phyloP scores from a whole-genome alignment of 129 eudicot genomes.

The Saposhnikovia divaricata region DNA sequence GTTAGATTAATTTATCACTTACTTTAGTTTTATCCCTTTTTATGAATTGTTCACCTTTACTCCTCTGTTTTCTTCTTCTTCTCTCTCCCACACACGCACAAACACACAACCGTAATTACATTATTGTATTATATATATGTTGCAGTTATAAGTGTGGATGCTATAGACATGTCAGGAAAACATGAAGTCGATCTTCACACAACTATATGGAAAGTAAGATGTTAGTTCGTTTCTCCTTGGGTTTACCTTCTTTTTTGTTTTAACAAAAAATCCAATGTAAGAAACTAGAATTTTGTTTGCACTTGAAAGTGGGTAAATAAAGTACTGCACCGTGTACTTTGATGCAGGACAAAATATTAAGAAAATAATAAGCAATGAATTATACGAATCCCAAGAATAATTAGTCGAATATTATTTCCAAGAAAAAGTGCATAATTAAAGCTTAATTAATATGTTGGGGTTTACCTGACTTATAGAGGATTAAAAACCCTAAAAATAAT shows the following conservation, averaged over 20 bases:
- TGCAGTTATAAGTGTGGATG: conserved; percentile 96
- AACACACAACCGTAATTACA: not conserved
- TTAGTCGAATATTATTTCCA: too few relatives aligned
- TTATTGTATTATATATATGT: conserved; percentile 7
- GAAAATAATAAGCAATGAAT: too few relatives aligned
- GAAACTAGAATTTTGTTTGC: not conserved
- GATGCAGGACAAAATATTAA: too few relatives aligned
- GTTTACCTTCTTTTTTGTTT: not conserved
- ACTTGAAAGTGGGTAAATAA: not conserved
- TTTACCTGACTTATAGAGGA: too few relatives aligned
- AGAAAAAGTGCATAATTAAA: too few relatives aligned
- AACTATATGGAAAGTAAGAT: conserved; percentile 92
- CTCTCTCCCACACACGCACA: too few relatives aligned
- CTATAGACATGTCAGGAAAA: conserved; percentile 98
- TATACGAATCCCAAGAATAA: too few relatives aligned
- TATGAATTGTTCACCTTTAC: not conserved
- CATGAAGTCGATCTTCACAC: conserved; percentile 99
- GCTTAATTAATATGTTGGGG: too few relatives aligned
- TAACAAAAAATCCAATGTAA: not conserved
- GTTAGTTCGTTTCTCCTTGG: conserved; percentile 6
- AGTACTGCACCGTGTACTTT: not conserved
- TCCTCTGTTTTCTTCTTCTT: not conserved
- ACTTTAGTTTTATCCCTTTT: conserved; percentile 7
- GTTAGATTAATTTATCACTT: conserved; percentile 30
- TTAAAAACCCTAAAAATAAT: too few relatives aligned